These are phyloP conservation scores for Arxiozyma slooffiae DNA, from an alignment of 1,139 yeast species.

Conservation along the genomic window DNA sequence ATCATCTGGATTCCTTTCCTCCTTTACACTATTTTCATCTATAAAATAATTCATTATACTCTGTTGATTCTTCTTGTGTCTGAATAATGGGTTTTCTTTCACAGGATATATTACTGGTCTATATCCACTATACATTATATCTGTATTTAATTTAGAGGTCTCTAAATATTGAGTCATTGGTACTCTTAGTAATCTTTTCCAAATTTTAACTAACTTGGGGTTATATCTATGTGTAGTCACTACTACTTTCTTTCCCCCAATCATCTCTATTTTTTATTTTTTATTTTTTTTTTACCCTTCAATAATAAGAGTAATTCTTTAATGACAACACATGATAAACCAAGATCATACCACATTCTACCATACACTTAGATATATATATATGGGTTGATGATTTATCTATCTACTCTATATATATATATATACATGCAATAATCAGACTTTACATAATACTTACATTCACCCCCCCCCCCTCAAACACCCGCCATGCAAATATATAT, in stretches of 20 bases:
- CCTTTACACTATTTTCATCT: not conserved
- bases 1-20: not conserved
- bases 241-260: not conserved
- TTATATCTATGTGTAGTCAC: not conserved
- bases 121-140: slow-evolving; percentile 28
- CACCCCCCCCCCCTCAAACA: not conserved
- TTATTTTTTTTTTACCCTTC: no score
- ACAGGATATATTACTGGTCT: slow-evolving; percentile 28
- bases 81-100: slow-evolving; percentile 26
- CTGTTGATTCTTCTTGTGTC: slow-evolving; percentile 8
- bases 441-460: no score
- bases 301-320: no score
- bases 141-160: slow-evolving; percentile 20
- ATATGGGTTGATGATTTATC: no score
- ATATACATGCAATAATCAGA: no score
- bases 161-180: slow-evolving; percentile 28
- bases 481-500: not conserved
- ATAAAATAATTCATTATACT: not conserved
- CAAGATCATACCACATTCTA: no score
- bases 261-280: not conserved
- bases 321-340: no score
- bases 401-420: no score
- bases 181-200: slow-evolving; percentile 23
- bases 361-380: no score
- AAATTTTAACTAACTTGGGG: not conserved